phyloP scores from a whole-genome alignment of 495 filamentous ascomycete species.

The Xylaria longipes region DNA sequence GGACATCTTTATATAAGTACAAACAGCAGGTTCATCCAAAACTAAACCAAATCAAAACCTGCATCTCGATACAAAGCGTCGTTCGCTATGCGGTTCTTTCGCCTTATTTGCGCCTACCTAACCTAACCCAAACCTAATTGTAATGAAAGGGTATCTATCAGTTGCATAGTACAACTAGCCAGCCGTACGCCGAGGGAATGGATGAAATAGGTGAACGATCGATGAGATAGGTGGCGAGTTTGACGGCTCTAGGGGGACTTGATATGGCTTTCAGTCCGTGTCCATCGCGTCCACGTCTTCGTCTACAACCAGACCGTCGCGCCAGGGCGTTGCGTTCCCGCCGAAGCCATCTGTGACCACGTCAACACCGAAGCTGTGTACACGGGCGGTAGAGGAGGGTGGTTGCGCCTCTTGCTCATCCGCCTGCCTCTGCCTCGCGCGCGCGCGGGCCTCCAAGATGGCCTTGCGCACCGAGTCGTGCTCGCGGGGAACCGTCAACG shows the following conservation, averaged over 20 bases:
- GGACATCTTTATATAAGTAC: neutral
- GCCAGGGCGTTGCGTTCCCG: neutral
- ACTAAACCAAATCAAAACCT: neutral
- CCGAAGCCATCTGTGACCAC: neutral
- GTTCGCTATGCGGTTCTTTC: neutral
- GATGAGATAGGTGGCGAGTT: neutral
- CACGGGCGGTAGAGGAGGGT: neutral
- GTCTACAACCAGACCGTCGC: neutral
- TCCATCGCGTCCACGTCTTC: conserved; percentile 75
- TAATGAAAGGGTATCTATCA: neutral
- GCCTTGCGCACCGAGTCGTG: conserved; percentile 84
- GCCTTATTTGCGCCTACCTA: conserved; percentile 15
- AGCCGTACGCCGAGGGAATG: neutral
- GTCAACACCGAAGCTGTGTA: neutral
- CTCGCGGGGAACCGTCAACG: conserved; percentile 75
- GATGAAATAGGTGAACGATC: neutral
- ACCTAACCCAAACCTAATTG: neutral
- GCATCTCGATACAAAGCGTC: no score
- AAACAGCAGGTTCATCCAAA: neutral
- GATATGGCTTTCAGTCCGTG: conserved; percentile 55
- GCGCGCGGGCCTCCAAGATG: conserved; percentile 79
- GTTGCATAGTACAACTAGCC: neutral
- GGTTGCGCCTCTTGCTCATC: conserved; percentile 5
- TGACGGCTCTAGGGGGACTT: neutral
- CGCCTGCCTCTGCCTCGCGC: conserved; percentile 60